These are phyloP conservation scores for Pyrus hybrid DNA, from an alignment of 331 rosid genomes.

Conservation along the genomic window DNA sequence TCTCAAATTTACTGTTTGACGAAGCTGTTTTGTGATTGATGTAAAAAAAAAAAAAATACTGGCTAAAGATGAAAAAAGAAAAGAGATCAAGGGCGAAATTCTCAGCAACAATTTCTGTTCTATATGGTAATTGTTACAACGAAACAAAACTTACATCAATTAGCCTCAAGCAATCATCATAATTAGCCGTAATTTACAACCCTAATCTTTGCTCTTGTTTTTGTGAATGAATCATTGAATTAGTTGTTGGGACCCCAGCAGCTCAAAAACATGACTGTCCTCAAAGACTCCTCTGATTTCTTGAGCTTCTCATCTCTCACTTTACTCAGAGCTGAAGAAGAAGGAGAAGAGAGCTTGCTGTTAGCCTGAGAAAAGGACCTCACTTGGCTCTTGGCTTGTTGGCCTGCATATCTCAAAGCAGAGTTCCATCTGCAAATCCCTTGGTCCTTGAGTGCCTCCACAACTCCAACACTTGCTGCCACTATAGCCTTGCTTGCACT, in stretches of 20 bases:
- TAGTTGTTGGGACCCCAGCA: slow-evolving; percentile 21
- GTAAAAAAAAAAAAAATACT: no score
- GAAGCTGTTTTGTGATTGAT: no score
- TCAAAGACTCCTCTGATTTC: slow-evolving; percentile 23
- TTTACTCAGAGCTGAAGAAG: neutral
- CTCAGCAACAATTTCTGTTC: neutral
- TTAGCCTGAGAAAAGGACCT: slow-evolving; percentile 5
- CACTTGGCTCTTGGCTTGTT: slow-evolving; percentile 2
- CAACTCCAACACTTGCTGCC: slow-evolving; percentile 28
- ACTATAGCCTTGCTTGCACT: slow-evolving; percentile 22
- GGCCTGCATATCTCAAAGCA: neutral
- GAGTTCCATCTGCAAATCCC: slow-evolving; percentile 15
- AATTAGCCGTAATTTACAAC: neutral
- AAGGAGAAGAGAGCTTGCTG: slow-evolving; percentile 9
- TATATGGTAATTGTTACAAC: neutral
- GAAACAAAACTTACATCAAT: neutral
- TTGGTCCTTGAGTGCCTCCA: slow-evolving; percentile 23
- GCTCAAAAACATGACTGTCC: slow-evolving; percentile 22
- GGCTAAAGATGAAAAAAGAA: neutral
- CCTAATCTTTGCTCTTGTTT: neutral
- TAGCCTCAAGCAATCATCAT: neutral
- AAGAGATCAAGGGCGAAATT: neutral
- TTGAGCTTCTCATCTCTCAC: neutral
- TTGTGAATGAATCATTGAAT: neutral
- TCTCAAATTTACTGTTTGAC: no score